Conservation (phyloP, 345 rosid species). For the Pseudoturritis turrita region DNA sequence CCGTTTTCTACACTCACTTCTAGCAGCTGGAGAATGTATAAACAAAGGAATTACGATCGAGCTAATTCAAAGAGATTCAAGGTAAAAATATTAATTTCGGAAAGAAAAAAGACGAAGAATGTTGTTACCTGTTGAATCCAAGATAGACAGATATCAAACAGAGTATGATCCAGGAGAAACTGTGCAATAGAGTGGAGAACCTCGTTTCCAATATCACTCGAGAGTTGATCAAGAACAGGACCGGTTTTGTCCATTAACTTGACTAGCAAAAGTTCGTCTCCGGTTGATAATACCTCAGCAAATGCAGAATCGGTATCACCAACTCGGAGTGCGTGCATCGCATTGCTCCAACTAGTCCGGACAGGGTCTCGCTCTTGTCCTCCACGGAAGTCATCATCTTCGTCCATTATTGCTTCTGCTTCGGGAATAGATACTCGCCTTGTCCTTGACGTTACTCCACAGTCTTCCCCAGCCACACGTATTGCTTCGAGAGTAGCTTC, state of each 20-base stretch:
- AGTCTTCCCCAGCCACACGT: slow-evolving; percentile 89
- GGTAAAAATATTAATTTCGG: background rate
- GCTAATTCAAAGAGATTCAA: background rate
- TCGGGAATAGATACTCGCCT: slow-evolving; percentile 54
- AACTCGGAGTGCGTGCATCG: slow-evolving; percentile 84
- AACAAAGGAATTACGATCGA: background rate
- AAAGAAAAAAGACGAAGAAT: slow-evolving; percentile 3
- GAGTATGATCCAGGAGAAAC: slow-evolving; percentile 70
- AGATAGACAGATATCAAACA: slow-evolving; percentile 70
- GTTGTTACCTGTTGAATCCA: slow-evolving; percentile 90
- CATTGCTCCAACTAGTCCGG: slow-evolving; percentile 84
- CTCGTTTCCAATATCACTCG: slow-evolving; percentile 69
- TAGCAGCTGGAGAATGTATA: slow-evolving; percentile 45
- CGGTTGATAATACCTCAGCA: slow-evolving; percentile 70
- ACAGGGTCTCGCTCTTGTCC: slow-evolving; percentile 61
- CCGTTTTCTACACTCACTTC: slow-evolving; percentile 73
- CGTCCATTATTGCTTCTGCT: slow-evolving; percentile 62
- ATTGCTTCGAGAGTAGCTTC: slow-evolving; percentile 98
- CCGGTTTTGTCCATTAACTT: slow-evolving; percentile 94
- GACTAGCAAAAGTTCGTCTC: slow-evolving; percentile 80
- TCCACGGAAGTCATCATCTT: slow-evolving; percentile 39
- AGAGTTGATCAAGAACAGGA: slow-evolving; percentile 75
- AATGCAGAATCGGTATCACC: slow-evolving; percentile 89
- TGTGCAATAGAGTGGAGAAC: slow-evolving; percentile 61
- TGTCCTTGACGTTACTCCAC: slow-evolving; percentile 44